Percentiles rank a stretch among this genome's conserved stretches.
Evolutionary conservation across 176 grass and related monocot species (phyloP).

Genomic region (Saccharum spontaneum): DNA sequence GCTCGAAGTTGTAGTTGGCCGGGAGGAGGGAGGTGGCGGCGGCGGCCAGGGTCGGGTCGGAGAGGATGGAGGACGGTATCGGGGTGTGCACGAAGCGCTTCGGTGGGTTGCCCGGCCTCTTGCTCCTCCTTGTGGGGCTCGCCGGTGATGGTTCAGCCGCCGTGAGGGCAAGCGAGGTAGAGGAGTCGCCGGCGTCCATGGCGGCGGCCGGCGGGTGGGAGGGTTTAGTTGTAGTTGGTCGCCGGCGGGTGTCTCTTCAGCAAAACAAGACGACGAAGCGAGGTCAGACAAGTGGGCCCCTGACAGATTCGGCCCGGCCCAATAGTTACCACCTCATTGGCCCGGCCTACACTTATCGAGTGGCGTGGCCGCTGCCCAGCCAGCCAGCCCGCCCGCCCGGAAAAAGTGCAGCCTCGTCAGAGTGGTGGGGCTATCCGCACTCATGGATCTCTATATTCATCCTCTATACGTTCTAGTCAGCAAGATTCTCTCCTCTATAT

Average conservation of each 20-base stretch:
- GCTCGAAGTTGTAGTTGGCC: slow-evolving; percentile 77
- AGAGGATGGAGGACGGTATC: slow-evolving; percentile 76
- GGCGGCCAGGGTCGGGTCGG: slow-evolving; percentile 66
- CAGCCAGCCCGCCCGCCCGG: background rate
- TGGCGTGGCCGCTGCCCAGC: background rate
- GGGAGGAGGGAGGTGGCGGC: slow-evolving; percentile 72
- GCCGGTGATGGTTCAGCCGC: background rate
- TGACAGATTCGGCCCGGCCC: background rate
- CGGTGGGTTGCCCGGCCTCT: slow-evolving; percentile 28
- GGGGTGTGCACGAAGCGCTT: slow-evolving; percentile 87
- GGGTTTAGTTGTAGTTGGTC: slow-evolving; percentile 22
- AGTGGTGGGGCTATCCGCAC: too few relatives aligned
- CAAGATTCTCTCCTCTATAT: too few relatives aligned
- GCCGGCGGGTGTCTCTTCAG: background rate
- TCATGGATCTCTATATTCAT: too few relatives aligned
- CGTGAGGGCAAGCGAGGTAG: slow-evolving; percentile 41
- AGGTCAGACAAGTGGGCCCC: background rate
- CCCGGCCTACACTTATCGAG: background rate
- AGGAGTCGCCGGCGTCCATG: slow-evolving; percentile 56
- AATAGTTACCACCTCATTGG: background rate
- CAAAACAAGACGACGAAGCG: background rate
- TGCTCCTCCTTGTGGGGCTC: slow-evolving; percentile 38
- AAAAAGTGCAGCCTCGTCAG: background rate
- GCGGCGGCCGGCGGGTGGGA: slow-evolving; percentile 29
- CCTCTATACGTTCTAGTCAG: too few relatives aligned